Conservation (phyloP, 805 yeast genomes). For the Metschnikowia vanudenii region DNA sequence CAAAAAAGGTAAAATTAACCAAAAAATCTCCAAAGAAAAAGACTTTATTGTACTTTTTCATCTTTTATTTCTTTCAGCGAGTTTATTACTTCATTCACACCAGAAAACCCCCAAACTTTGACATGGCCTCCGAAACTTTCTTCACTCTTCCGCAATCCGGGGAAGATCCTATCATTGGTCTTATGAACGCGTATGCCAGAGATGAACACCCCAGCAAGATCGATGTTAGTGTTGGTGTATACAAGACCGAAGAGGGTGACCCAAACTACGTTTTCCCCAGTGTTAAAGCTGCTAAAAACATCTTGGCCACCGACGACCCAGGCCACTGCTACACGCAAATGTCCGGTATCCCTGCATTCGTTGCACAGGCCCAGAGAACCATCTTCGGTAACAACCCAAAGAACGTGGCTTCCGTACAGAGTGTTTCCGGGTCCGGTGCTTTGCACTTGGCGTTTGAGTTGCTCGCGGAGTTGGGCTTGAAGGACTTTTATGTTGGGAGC, state of each 20-base stretch:
- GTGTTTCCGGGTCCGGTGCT: conserved; percentile 44
- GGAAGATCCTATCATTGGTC: conserved; percentile 20
- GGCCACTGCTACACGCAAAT: conserved; percentile 46
- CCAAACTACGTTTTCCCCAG: conserved; percentile 36
- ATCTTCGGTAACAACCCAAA: conserved; percentile 34
- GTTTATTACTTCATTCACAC: no score
- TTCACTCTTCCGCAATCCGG: conserved; percentile 11
- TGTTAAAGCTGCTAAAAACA: conserved; percentile 36
- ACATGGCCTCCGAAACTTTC: conserved; percentile 6
- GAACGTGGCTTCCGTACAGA: conserved; percentile 37
- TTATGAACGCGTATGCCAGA: conserved; percentile 16
- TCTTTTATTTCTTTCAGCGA: no score
- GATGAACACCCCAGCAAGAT: conserved; percentile 36
- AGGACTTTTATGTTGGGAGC: conserved; percentile 33
- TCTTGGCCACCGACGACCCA: conserved; percentile 32
- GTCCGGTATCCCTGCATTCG: conserved; percentile 41
- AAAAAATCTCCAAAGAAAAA: not conserved
- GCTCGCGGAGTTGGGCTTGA: conserved; percentile 19
- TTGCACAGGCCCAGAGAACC: conserved; percentile 32
- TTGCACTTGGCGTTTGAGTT: conserved; percentile 37
- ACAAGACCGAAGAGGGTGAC: conserved; percentile 39
- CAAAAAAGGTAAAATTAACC: not conserved
- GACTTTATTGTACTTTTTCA: no score
- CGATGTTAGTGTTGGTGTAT: conserved; percentile 47
- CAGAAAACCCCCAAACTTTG: no score